Base-by-base conservation (phyloP, 768 basidiomycete genomes). In the Panaeolus papilionaceus region DNA sequence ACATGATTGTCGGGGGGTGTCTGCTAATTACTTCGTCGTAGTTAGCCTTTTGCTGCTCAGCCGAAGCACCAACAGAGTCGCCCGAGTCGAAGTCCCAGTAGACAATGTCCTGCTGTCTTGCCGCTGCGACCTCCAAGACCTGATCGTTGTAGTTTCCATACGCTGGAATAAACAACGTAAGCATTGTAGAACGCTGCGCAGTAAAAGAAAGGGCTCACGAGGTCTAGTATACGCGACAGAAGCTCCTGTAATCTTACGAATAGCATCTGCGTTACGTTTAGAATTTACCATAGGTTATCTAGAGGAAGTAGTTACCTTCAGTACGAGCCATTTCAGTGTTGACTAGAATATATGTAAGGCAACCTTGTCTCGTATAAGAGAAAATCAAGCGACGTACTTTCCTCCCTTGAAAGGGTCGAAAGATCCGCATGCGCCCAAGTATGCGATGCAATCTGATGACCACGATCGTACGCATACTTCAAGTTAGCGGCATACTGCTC, bases 381-480 rank as follows among this genome's bases (percentile, higher is more conserved):
- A 12, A 23, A 33, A 26, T 11, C 38, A 7, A 45, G 16, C 45
- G 7, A 71, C 73, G 28, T 69, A 80, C 80, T 72, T 65, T 79
- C 69, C 66, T 77, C 74, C 71, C 71, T 73, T 23, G 74, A 71
- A 39, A 85, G 71, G 2, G 68, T 77, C 8, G 76, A 75, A 1
- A 85, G 73, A 67, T 84, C 75, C 11, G 70, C 67, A 67, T 86
- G 85, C 12, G 72, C 68, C 85, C 85, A 86, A 26, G 84, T 84
- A 69, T 86, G 85, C n/a, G 84, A 84, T 5, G 76, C 83, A 61
- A 85, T 70, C 71, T 82, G 79, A 67, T 84, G 83, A 6, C 84
- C 84, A 20, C 76, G 72, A n/a, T 76, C 72, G 68, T 78, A 81
- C 1, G 78, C 81, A 65, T 81, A 78, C 65, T 77, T 79, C 63